Base-by-base conservation (phyloP, 2,329 filamentous ascomycete genomes). In the Trichoderma koningii region DNA sequence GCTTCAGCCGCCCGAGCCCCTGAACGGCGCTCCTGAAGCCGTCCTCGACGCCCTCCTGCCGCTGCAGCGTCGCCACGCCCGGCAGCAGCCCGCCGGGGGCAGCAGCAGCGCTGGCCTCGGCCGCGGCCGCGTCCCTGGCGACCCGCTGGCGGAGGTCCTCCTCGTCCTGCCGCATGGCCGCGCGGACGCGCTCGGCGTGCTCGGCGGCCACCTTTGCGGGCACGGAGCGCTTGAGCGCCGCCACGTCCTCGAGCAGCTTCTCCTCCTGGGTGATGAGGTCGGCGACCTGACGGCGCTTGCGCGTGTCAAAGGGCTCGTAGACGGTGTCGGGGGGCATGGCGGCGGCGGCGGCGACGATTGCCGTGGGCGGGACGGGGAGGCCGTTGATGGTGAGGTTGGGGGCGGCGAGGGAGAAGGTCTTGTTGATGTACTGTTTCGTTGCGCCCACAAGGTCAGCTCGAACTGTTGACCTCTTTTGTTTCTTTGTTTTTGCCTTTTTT, bases 361-460 rank as follows among this genome's bases (percentile, higher is more conserved):
- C 71, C 12, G 34, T 38, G 50, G 81, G 70, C 63, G 80, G 73
- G 52, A 85, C 78, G 68, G 80, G 75, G 68, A 87, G 77, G 63
- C 87, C 87, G 77, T 89, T 89, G 72, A 89, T 87, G 67, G 80
- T 80, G 63, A 89, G 81, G 77, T 87, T 88, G 10, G 83, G 82
- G 3, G 82, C 76, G 30, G 86, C 85, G 67, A 86, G 80, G 62
- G 78, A 78, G 75, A 88, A 89, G 14, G 86, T 87, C 55, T 81
- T 80, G 67, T 78, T 76, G 71, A 89, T 87, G 78, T 88, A 89
- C 85, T 88, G 63, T 44, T 7, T 12, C 10, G 23, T 28, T 42
- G 30, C 21, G 34, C 34, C 10, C 19, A 34, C 45, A 51, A 34
- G 47, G 45, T 55, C n/a, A 59, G 30, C 19, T n/a, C n/a, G 7